Conservation (phyloP, 305 asterid genomes). For the Solanum chacoense region DNA sequence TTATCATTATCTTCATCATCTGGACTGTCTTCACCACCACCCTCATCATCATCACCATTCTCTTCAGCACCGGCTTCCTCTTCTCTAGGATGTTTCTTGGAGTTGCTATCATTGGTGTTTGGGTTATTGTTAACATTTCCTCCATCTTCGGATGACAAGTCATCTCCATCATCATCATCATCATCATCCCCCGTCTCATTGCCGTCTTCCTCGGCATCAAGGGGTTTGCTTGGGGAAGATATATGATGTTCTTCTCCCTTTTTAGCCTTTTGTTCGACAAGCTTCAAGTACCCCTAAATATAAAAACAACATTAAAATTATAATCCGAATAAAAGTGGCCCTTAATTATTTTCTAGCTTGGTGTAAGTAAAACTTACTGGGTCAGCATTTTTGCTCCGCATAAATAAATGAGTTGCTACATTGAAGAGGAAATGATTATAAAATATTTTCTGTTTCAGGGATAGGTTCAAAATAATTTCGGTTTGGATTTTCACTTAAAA, state of each 20-base stretch:
- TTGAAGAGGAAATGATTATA: background rate
- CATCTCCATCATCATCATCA: constrained; percentile 14
- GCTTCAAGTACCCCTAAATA: constrained; percentile 33
- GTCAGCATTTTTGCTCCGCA: background rate
- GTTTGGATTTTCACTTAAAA: too few species aligned
- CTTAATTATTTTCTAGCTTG: background rate
- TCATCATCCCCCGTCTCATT: constrained; percentile 8
- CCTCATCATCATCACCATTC: constrained; percentile 13
- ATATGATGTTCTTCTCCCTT: constrained; percentile 15
- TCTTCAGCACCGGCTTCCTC: constrained; percentile 14
- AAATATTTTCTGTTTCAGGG: background rate
- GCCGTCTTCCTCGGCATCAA: constrained; percentile 30
- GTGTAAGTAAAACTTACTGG: background rate
- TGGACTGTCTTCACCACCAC: constrained; percentile 7
- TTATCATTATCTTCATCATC: constrained; percentile 24
- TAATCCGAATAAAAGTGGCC: background rate
- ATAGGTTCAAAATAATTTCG: background rate
- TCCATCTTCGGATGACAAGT: constrained; percentile 15
- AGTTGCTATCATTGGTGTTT: constrained; percentile 8
- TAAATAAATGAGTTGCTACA: background rate
- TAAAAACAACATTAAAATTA: background rate
- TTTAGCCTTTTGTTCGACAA: constrained; percentile 17
- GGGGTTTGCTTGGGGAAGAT: constrained; percentile 19
- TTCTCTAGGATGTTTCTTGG: constrained; percentile 12
- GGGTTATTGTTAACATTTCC: background rate